Evolutionary conservation across 2,329 filamentous ascomycete genomes (phyloP).

Genomic region (Fusarium sp.): DNA sequence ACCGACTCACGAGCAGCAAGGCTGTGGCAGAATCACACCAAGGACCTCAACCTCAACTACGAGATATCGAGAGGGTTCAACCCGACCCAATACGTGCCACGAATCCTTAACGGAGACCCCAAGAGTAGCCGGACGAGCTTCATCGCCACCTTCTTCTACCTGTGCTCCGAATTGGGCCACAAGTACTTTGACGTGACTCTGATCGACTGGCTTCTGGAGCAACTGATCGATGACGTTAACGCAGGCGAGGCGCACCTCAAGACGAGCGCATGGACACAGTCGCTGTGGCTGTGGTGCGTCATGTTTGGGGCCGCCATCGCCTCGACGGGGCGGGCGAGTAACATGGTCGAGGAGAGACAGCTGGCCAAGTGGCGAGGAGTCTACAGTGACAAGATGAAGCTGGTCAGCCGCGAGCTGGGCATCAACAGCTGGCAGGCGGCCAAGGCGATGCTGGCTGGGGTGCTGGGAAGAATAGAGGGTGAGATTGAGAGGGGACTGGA

Average conservation of each 20-base stretch:
- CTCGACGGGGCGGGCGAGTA: constrained; percentile 50
- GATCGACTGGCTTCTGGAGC: constrained; percentile 58
- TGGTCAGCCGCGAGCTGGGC: constrained; percentile 51
- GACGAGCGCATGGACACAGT: constrained; percentile 54
- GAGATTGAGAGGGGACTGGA: constrained; percentile 53
- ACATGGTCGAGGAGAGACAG: constrained; percentile 50
- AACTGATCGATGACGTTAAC: constrained; percentile 56
- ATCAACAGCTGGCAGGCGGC: constrained; percentile 53
- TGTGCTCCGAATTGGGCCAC: constrained; percentile 57
- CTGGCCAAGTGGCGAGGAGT: constrained; percentile 50
- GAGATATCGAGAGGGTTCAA: constrained; percentile 50
- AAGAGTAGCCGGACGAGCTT: constrained; percentile 56
- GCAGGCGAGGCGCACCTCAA: constrained; percentile 53
- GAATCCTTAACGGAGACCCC: constrained; percentile 49
- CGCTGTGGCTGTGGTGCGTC: constrained; percentile 59
- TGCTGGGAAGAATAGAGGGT: constrained; percentile 54
- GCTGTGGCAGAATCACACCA: constrained; percentile 51
- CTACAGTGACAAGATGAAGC: constrained; percentile 54
- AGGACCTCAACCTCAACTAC: constrained; percentile 49
- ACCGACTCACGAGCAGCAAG: constrained; percentile 49
- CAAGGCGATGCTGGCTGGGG: constrained; percentile 49
- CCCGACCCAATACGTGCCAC: constrained; percentile 46
- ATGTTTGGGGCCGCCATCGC: constrained; percentile 58
- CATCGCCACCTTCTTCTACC: constrained; percentile 59
- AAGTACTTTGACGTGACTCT: constrained; percentile 55